These are phyloP conservation scores for Cladosporium sp. DNA, from an alignment of 2,329 filamentous ascomycete species.

Conservation along the genomic window DNA sequence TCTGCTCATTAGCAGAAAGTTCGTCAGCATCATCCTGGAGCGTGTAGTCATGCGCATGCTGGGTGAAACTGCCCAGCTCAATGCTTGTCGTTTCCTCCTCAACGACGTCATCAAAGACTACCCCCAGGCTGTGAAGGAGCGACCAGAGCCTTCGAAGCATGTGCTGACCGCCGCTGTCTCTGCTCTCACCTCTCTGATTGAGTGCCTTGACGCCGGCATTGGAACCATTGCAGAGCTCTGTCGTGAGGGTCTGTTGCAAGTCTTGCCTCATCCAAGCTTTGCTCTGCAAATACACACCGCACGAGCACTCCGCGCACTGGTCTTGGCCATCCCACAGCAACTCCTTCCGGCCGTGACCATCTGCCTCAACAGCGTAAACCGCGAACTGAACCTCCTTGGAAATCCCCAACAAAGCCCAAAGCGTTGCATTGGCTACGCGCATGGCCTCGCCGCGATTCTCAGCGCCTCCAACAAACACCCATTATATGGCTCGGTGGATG, in stretches of 20 bases:
- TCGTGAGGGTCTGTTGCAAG: constrained; percentile 81
- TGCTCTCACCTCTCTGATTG: constrained; percentile 72
- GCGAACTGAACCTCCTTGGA: constrained; percentile 74
- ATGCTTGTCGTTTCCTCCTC: constrained; percentile 73
- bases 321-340: constrained; percentile 86
- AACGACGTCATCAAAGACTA: constrained; percentile 93
- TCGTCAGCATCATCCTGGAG: constrained; percentile 77
- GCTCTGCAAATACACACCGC: constrained; percentile 90
- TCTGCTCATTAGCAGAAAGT: constrained; percentile 76
- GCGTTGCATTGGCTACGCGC: constrained; percentile 83
- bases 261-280: constrained; percentile 91
- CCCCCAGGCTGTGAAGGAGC: constrained; percentile 80
- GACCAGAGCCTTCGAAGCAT: constrained; percentile 83
- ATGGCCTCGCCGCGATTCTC: constrained; percentile 83
- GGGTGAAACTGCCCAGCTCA: constrained; percentile 82
- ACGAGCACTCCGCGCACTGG: constrained; percentile 78
- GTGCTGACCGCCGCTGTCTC: constrained; percentile 74
- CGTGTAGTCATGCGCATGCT: constrained; percentile 78
- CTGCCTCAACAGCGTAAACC: constrained; percentile 89
- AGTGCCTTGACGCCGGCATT: constrained; percentile 74
- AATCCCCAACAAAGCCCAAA: constrained; percentile 73
- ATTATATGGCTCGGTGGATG: constrained; percentile 89
- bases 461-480: constrained; percentile 85
- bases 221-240: constrained; percentile 75
- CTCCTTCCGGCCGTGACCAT: constrained; percentile 86